Conservation (phyloP, 257 asterid genomes). For the Ajuga chamaepitys region DNA sequence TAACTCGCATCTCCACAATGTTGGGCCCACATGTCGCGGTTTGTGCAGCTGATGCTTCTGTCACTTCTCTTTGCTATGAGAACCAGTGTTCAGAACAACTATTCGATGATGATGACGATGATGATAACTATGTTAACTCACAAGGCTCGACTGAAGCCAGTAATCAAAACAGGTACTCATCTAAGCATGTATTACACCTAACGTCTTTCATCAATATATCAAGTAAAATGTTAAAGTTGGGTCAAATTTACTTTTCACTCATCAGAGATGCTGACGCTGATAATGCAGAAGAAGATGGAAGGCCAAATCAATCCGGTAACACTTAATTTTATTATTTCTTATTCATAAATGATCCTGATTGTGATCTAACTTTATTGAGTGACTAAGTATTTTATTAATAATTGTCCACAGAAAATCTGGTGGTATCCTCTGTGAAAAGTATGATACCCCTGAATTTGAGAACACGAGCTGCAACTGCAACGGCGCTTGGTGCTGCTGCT, state of each 20-base stretch:
- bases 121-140: constrained; percentile 23
- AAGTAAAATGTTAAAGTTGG: constrained; percentile 8
- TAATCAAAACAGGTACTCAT: constrained; percentile 43
- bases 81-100: constrained; percentile 78
- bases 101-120: constrained; percentile 46
- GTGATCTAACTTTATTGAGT: not conserved
- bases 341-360: not conserved
- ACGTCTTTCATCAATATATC: constrained; percentile 3
- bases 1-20: constrained; percentile 57
- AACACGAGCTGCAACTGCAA: constrained; percentile 81
- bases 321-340: not conserved
- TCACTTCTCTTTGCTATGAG: constrained; percentile 81
- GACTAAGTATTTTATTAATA: not conserved
- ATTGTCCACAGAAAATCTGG: constrained; percentile 32
- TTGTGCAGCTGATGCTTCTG: constrained; percentile 88
- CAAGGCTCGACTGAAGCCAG: constrained; percentile 31
- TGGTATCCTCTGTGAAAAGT: constrained; percentile 32
- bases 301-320: constrained; percentile 43
- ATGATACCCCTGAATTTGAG: constrained; percentile 58
- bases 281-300: constrained; percentile 31
- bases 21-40: constrained; percentile 71
- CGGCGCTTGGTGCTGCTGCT: constrained; percentile 88
- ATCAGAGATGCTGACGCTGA: constrained; percentile 36
- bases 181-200: not conserved
- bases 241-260: constrained; percentile 2